phyloP scores from a whole-genome alignment of 164 flowering plant genomes.

The Pachysandra terminalis region DNA sequence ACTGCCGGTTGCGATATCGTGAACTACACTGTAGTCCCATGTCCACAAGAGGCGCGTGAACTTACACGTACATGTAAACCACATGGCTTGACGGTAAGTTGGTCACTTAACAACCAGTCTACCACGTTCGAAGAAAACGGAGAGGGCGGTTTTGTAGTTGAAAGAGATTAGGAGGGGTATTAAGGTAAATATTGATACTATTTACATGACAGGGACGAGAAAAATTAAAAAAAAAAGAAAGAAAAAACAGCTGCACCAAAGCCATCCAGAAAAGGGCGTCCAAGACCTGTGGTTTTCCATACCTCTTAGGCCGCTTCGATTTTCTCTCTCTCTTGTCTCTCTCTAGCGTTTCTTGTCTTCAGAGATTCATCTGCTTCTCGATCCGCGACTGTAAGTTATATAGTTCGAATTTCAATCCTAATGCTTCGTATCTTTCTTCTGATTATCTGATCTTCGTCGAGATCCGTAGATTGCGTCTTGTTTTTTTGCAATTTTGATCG shows the following conservation, averaged over 20 bases:
- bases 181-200: no score
- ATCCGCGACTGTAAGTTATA: constrained; percentile 17
- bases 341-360: constrained; percentile 9
- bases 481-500: background rate
- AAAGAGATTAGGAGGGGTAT: no score
- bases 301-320: background rate
- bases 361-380: constrained; percentile 9
- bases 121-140: no score
- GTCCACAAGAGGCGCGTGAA: no score
- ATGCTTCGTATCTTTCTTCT: background rate
- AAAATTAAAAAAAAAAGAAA: no score
- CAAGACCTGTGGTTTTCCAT: constrained; percentile 18
- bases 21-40: no score
- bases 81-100: no score
- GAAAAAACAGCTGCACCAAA: constrained; percentile 14
- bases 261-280: constrained; percentile 14
- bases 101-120: no score
- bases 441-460: background rate
- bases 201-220: no score
- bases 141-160: no score
- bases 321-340: constrained; percentile 11
- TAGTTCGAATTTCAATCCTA: background rate
- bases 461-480: background rate
- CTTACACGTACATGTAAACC: no score
- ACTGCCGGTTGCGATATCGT: no score